Percentiles rank a stretch among this genome's conserved stretches.
phyloP scores from a whole-genome alignment of 805 yeast genomes.

The Candida lessepsii region DNA sequence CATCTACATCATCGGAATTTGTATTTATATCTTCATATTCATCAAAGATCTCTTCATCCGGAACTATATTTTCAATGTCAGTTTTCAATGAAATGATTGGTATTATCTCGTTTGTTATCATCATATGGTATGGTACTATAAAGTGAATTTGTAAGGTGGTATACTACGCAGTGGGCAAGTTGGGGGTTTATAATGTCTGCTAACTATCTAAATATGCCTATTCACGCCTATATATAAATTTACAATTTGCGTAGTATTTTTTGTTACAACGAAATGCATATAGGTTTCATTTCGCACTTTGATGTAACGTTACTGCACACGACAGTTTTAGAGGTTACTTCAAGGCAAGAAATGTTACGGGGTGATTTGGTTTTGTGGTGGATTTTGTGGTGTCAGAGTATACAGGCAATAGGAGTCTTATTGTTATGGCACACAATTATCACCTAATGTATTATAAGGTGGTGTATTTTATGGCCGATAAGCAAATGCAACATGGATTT shows the following conservation, averaged over 20 bases:
- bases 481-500: background rate
- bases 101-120: conserved; percentile 3
- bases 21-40: conserved; percentile 5
- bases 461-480: background rate
- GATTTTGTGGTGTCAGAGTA: no score
- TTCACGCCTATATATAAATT: conserved; percentile 1
- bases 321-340: conserved; percentile 1
- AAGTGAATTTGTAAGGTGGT: background rate
- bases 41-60: conserved; percentile 4
- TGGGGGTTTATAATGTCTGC: background rate
- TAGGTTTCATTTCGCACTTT: conserved; percentile 6
- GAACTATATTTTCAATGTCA: background rate
- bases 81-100: conserved; percentile 1
- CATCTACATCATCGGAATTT: conserved; percentile 8
- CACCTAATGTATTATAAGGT: background rate
- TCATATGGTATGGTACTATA: background rate
- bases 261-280: conserved; percentile 2
- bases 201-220: background rate
- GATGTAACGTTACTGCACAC: conserved; percentile 6
- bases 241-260: conserved; percentile 3
- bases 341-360: background rate
- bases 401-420: no score
- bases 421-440: no score
- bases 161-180: no score
- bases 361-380: no score